Percentiles rank a stretch among this genome's conserved stretches.
Evolutionary conservation across 1,284 basidiomycete genomes (phyloP).

Genomic region (Apiotrichum sp.): DNA sequence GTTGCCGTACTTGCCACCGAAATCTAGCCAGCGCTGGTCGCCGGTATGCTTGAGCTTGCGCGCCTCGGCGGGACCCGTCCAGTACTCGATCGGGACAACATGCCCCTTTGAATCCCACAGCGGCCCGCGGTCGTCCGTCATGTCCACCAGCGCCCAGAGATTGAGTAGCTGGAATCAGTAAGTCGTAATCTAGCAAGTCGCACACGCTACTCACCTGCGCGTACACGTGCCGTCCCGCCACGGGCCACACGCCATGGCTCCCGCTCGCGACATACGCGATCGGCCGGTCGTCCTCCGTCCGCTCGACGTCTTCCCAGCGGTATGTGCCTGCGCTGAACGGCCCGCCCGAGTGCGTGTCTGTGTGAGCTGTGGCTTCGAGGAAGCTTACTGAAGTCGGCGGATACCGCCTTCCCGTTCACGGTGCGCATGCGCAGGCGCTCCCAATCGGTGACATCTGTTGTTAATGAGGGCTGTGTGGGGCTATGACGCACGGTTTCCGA

Average conservation of each 20-base stretch:
- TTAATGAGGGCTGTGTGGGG: too few relatives aligned
- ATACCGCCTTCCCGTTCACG: constrained; percentile 33
- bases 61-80: constrained; percentile 22
- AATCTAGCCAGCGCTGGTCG: constrained; percentile 37
- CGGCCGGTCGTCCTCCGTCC: constrained; percentile 26
- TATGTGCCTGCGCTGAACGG: constrained; percentile 35
- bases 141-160: constrained; percentile 37
- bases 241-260: constrained; percentile 42
- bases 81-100: constrained; percentile 37
- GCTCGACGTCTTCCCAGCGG: constrained; percentile 38
- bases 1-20: constrained; percentile 38
- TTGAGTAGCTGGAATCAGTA: constrained; percentile 23
- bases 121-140: constrained; percentile 37
- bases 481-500: constrained; percentile 41
- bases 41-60: constrained; percentile 23
- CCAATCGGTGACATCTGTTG: constrained; percentile 41
- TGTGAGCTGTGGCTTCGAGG: background rate
- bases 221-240: constrained; percentile 38
- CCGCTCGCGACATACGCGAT: constrained; percentile 41
- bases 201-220: constrained; percentile 21
- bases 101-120: constrained; percentile 41
- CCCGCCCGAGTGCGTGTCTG: constrained; percentile 35
- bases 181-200: constrained; percentile 24
- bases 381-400: constrained; percentile 39
- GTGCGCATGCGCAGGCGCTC: constrained; percentile 39